Conservation (phyloP, 2,329 filamentous ascomycete genomes). For the Ascochyta rabiei region DNA sequence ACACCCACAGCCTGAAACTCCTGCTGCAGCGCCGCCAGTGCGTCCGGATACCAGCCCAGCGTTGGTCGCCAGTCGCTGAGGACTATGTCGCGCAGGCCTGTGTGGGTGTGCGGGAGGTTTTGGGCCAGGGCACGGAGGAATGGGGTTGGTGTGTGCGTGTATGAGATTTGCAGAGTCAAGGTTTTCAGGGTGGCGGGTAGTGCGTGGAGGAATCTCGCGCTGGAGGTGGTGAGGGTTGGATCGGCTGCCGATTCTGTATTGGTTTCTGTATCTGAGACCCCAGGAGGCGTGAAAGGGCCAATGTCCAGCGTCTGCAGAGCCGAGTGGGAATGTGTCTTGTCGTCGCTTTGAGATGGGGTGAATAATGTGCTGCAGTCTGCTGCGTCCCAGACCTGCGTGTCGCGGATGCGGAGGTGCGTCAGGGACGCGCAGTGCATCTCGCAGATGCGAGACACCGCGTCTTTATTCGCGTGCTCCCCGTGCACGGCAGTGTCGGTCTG, state of each 20-base stretch:
- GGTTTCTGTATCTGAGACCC: no score
- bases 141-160: no score
- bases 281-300: not conserved
- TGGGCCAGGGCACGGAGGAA: no score
- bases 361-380: no score
- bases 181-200: no score
- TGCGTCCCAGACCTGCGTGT: not conserved
- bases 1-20: not conserved
- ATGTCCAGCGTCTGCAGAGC: not conserved
- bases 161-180: no score
- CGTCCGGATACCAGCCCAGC: conserved; percentile 3
- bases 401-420: not conserved
- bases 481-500: not conserved
- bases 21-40: not conserved
- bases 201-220: no score
- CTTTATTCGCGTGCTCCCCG: not conserved
- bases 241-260: no score
- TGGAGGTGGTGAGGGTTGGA: no score
- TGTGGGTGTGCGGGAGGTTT: not conserved
- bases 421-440: not conserved
- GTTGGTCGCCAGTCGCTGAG: conserved; percentile 1
- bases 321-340: not conserved
- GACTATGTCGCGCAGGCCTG: not conserved
- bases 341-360: not conserved
- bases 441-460: not conserved